Percentiles rank a stretch among this genome's conserved stretches.
Evolutionary conservation across 192 early-diverging fungal species (phyloP).

Genomic region (Coemansia sp.): DNA sequence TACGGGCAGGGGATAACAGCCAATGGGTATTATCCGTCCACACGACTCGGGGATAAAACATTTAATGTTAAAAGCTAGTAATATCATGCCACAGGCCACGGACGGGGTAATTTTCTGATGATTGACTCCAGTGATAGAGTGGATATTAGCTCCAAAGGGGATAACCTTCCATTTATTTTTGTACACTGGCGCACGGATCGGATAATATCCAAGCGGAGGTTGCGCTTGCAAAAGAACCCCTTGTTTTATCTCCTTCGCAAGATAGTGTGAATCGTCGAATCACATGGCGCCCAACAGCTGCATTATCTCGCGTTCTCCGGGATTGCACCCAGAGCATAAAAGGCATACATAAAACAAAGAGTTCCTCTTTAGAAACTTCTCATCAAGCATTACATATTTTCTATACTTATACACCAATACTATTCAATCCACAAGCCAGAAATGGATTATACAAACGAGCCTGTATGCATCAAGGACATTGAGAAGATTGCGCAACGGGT

Average conservation of each 20-base stretch:
- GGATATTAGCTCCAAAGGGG: not conserved
- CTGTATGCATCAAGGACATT: slow-evolving; percentile 55
- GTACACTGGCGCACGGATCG: not conserved
- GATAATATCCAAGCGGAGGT: not conserved
- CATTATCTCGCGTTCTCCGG: too few species aligned
- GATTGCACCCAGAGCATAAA: too few species aligned
- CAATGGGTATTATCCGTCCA: too few species aligned
- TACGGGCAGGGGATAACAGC: too few species aligned
- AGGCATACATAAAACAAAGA: not conserved
- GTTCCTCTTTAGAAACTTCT: slow-evolving; percentile 2
- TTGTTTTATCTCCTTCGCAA: not conserved
- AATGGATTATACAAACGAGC: slow-evolving; percentile 23
- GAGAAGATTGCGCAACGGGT: slow-evolving; percentile 37
- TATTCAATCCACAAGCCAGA: not conserved
- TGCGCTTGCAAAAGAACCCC: not conserved
- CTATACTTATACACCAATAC: not conserved
- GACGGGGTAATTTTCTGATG: not conserved
- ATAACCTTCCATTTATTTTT: not conserved
- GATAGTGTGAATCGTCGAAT: not conserved
- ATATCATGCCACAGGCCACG: not conserved
- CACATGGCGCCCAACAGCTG: not conserved
- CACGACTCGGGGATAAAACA: too few species aligned
- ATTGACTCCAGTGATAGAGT: not conserved
- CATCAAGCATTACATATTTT: not conserved
- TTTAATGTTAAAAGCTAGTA: not conserved